Conservation (phyloP, 2,329 filamentous ascomycete species). For the Mycosphaerella sp. region DNA sequence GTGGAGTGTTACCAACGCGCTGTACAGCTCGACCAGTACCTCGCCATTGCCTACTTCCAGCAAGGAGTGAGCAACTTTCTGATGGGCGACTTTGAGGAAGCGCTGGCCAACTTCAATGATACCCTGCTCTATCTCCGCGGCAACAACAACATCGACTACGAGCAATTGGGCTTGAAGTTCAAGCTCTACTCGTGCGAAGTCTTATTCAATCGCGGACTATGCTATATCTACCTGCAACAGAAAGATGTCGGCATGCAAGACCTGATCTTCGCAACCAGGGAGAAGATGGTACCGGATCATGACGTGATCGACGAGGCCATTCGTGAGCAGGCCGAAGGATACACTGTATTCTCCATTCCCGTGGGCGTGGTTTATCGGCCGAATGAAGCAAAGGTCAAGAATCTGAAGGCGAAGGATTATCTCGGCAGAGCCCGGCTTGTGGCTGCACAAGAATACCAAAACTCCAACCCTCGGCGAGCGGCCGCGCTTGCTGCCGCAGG, state of each 20-base stretch:
- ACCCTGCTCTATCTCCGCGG: slow-evolving; percentile 89
- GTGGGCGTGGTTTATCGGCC: slow-evolving; percentile 92
- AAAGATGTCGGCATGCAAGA: slow-evolving; percentile 87
- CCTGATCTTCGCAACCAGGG: slow-evolving; percentile 81
- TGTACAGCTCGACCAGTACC: slow-evolving; percentile 83
- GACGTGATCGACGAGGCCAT: slow-evolving; percentile 98
- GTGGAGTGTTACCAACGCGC: slow-evolving; percentile 94
- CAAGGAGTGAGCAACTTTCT: slow-evolving; percentile 98
- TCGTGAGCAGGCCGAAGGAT: slow-evolving; percentile 87
- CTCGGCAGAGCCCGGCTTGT: slow-evolving; percentile 92
- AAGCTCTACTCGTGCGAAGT: slow-evolving; percentile 97
- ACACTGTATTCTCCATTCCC: slow-evolving; percentile 97
- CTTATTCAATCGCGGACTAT: slow-evolving; percentile 91
- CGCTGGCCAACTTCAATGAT: slow-evolving; percentile 97
- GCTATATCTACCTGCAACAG: slow-evolving; percentile 95
- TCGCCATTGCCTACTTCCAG: slow-evolving; percentile 97
- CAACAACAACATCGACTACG: slow-evolving; percentile 97
- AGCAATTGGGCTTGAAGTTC: slow-evolving; percentile 89
- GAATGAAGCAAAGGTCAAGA: slow-evolving; percentile 97
- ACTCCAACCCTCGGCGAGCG: slow-evolving; percentile 26
- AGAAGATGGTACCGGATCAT: slow-evolving; percentile 94
- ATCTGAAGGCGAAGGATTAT: slow-evolving; percentile 96
- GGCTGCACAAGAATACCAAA: slow-evolving; percentile 48
- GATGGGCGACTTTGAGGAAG: slow-evolving; percentile 94
- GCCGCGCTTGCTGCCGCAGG: slow-evolving; percentile 40